Evolutionary conservation across 2,329 filamentous ascomycete genomes (phyloP).

Genomic region (Aspergillus sp.): DNA sequence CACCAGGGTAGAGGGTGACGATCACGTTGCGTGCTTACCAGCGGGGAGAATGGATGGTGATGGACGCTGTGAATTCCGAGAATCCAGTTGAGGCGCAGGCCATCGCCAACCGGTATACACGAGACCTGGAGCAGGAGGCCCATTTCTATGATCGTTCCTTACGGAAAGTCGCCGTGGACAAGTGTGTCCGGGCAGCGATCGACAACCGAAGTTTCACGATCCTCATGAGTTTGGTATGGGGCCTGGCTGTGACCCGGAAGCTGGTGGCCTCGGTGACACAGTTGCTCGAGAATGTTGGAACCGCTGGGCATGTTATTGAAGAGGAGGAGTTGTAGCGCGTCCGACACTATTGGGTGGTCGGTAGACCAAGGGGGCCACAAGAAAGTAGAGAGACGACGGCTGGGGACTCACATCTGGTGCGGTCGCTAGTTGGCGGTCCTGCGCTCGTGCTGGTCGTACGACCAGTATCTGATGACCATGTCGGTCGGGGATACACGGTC

Average conservation of each 20-base stretch:
- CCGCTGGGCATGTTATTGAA: not conserved
- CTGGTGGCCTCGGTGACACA: slow-evolving; percentile 14
- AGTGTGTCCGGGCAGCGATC: slow-evolving; percentile 19
- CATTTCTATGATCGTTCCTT: slow-evolving; percentile 17
- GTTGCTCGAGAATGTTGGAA: slow-evolving; percentile 8
- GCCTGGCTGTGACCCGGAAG: slow-evolving; percentile 13
- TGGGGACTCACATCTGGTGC: not conserved
- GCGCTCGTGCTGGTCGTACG: not conserved
- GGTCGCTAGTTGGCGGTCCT: slow-evolving; percentile 4
- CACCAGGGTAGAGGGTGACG: not conserved
- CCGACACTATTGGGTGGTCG: slow-evolving; percentile 1
- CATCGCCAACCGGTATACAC: slow-evolving; percentile 15
- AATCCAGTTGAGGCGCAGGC: slow-evolving; percentile 12
- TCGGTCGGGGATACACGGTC: not conserved
- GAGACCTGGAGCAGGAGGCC: slow-evolving; percentile 10
- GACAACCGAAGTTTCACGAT: slow-evolving; percentile 17
- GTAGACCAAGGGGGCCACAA: slow-evolving; percentile 7
- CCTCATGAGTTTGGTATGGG: slow-evolving; percentile 17
- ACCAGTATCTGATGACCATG: not conserved
- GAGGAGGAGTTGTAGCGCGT: not conserved
- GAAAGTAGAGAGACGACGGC: slow-evolving; percentile 1
- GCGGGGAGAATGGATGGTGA: not conserved
- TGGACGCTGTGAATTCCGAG: not conserved
- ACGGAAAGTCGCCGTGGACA: slow-evolving; percentile 15
- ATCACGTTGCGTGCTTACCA: slow-evolving; percentile 4